phyloP scores from a whole-genome alignment of 2,329 filamentous ascomycete species.

The Coniochaeta sp. region DNA sequence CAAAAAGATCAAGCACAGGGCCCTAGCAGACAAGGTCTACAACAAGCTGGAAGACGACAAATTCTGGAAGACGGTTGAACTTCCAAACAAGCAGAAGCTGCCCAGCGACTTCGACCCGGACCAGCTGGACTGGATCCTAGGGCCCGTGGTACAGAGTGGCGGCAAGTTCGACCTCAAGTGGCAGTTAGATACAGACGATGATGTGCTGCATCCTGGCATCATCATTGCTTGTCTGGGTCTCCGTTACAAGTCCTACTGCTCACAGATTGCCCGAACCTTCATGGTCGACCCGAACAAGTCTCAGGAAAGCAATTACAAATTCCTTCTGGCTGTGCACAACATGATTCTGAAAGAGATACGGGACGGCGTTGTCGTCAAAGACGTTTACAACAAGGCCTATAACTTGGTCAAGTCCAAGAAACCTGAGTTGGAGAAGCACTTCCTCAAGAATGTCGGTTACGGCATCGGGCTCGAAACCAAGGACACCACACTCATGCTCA shows the following conservation, averaged over 20 bases:
- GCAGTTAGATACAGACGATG: conserved; percentile 69
- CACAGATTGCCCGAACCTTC: conserved; percentile 86
- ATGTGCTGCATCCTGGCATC: conserved; percentile 79
- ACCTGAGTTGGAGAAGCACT: conserved; percentile 91
- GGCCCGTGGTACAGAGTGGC: conserved; percentile 87
- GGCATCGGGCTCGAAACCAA: conserved; percentile 90
- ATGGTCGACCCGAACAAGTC: conserved; percentile 95
- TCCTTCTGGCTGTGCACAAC: conserved; percentile 78
- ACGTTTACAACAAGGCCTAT: conserved; percentile 85
- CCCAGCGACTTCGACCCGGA: conserved; percentile 79
- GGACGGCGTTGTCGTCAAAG: conserved; percentile 79
- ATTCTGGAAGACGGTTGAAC: conserved; percentile 77
- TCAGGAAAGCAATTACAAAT: conserved; percentile 90
- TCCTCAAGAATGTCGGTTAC: conserved; percentile 79
- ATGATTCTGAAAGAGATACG: conserved; percentile 84
- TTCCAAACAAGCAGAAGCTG: conserved; percentile 66
- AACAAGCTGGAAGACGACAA: conserved; percentile 88
- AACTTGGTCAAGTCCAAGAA: conserved; percentile 79
- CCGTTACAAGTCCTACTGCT: conserved; percentile 93
- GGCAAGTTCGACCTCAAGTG: conserved; percentile 91
- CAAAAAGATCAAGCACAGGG: conserved; percentile 90
- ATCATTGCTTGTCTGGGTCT: conserved; percentile 90
- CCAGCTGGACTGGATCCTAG: conserved; percentile 91
- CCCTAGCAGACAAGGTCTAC: conserved; percentile 78
- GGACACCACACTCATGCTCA: conserved; percentile 76